Evolutionary conservation across 495 filamentous ascomycete species (phyloP).

Genomic region (Astrocystis sublimbata): DNA sequence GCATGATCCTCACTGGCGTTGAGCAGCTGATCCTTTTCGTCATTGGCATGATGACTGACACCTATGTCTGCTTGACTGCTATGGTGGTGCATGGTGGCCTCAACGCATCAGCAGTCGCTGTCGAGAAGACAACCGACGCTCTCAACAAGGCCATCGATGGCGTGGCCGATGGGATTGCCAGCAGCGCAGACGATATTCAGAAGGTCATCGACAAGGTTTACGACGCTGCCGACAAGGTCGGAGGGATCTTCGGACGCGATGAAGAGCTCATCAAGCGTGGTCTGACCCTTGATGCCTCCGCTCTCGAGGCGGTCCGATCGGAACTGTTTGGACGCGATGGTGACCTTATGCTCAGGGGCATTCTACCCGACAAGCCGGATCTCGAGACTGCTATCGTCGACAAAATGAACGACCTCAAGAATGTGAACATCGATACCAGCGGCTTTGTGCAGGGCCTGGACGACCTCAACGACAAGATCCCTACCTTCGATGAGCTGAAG

Average conservation of each 20-base stretch:
- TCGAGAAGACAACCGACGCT: constrained; percentile 68
- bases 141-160: constrained; percentile 71
- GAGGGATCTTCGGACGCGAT: constrained; percentile 43
- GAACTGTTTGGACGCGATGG: constrained; percentile 1
- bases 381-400: constrained; percentile 57
- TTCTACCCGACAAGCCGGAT: constrained; percentile 52
- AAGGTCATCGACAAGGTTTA: constrained; percentile 61
- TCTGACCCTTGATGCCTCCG: constrained; percentile 39
- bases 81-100: constrained; percentile 77
- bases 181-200: constrained; percentile 57
- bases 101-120: constrained; percentile 64
- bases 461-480: constrained; percentile 72
- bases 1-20: constrained; percentile 75
- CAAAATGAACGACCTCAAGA: constrained; percentile 53
- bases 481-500: constrained; percentile 78
- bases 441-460: constrained; percentile 64
- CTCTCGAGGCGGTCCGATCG: neutral
- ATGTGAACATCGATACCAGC: constrained; percentile 64
- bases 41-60: constrained; percentile 84
- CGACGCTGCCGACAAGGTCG: constrained; percentile 59
- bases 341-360: neutral
- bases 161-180: constrained; percentile 63
- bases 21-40: constrained; percentile 87
- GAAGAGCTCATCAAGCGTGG: constrained; percentile 30
- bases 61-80: constrained; percentile 83